phyloP scores from a whole-genome alignment of 1,284 basidiomycete genomes.

The Schizophyllum amplum region DNA sequence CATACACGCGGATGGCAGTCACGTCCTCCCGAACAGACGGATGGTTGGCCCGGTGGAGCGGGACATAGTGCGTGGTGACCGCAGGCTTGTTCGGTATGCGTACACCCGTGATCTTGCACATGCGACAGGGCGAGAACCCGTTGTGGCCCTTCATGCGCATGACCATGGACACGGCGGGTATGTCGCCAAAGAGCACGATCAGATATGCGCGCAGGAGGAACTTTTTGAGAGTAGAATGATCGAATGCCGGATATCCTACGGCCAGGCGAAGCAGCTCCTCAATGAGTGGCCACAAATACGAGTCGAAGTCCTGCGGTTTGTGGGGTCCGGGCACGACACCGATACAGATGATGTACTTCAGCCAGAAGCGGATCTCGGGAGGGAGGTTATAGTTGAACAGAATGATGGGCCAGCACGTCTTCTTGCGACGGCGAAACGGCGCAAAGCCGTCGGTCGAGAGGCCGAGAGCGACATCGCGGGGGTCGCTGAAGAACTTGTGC shows the following conservation, averaged over 20 bases:
- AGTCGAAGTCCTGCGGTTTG: slow-evolving; percentile 27
- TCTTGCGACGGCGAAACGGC: slow-evolving; percentile 7
- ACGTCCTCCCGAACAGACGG: slow-evolving; percentile 24
- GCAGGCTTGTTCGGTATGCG: slow-evolving; percentile 15
- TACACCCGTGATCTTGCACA: slow-evolving; percentile 32
- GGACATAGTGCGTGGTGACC: slow-evolving; percentile 9
- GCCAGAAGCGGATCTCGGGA: slow-evolving; percentile 13
- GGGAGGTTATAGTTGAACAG: slow-evolving; percentile 27
- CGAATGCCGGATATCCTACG: slow-evolving; percentile 21
- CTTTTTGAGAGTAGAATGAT: slow-evolving; percentile 10
- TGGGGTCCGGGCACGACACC: slow-evolving; percentile 29
- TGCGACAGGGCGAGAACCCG: slow-evolving; percentile 30
- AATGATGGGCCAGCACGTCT: slow-evolving; percentile 23
- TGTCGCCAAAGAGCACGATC: slow-evolving; percentile 26
- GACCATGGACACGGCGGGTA: slow-evolving; percentile 26
- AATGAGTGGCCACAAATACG: slow-evolving; percentile 24
- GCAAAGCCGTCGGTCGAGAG: slow-evolving; percentile 8
- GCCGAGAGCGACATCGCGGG: slow-evolving; percentile 6
- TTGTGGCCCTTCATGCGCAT: slow-evolving; percentile 25
- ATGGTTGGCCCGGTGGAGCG: slow-evolving; percentile 5
- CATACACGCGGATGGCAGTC: slow-evolving; percentile 15
- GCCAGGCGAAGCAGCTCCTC: slow-evolving; percentile 23
- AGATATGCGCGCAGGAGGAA: slow-evolving; percentile 25
- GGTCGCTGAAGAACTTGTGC: slow-evolving; percentile 13
- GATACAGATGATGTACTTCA: slow-evolving; percentile 22